Conservation (phyloP, 2,329 filamentous ascomycete species). For the Alternaria postmessia region DNA sequence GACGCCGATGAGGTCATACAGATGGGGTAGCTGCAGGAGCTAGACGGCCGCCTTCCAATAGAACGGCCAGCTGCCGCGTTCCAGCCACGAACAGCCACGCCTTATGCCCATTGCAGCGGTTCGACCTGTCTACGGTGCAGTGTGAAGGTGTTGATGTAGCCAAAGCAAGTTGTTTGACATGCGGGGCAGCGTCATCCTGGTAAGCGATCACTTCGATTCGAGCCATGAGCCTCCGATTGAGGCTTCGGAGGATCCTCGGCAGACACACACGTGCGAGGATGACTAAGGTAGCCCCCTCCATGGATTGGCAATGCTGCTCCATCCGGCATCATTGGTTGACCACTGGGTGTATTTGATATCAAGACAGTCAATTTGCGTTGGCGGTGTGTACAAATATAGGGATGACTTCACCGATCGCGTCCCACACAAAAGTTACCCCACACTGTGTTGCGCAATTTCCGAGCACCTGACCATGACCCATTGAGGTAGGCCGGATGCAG, state of each 20-base stretch:
- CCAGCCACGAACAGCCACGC: slow-evolving; percentile 19
- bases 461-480: slow-evolving; percentile 12
- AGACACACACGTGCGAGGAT: background rate
- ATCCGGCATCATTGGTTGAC: background rate
- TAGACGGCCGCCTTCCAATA: slow-evolving; percentile 29
- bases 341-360: background rate
- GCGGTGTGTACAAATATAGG: slow-evolving; percentile 5
- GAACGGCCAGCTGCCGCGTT: slow-evolving; percentile 9
- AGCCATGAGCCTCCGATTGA: background rate
- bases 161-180: slow-evolving; percentile 8
- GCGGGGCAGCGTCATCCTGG: slow-evolving; percentile 20
- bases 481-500: slow-evolving; percentile 12
- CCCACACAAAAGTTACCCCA: slow-evolving; percentile 11
- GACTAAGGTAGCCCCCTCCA: background rate
- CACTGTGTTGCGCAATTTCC: slow-evolving; percentile 11
- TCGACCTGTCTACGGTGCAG: slow-evolving; percentile 4
- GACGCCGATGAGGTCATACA: slow-evolving; percentile 27
- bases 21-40: slow-evolving; percentile 24
- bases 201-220: slow-evolving; percentile 8
- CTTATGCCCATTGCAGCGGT: slow-evolving; percentile 24
- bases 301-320: background rate
- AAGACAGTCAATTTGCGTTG: background rate
- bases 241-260: background rate
- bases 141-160: slow-evolving; percentile 1
- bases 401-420: slow-evolving; percentile 17